Base-by-base conservation (phyloP, 306 rosid genomes). In the Cucumis sativus region DNA sequence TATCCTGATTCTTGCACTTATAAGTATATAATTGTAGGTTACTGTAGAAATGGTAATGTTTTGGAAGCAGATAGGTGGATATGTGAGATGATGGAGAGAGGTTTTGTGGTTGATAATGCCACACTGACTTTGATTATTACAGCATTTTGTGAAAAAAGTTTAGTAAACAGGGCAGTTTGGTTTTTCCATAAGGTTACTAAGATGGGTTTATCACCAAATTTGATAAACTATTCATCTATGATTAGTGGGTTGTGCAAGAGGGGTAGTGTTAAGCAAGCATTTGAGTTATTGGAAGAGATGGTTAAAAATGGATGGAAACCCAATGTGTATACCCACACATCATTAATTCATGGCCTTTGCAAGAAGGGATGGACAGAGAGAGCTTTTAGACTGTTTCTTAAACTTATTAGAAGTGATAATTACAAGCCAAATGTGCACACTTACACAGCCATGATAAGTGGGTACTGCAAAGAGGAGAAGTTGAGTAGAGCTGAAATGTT, bases 311-410 rank as follows among this genome's bases (percentile, higher is more conserved):
- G 97, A 64, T 95, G 96, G 97, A 95, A 89, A 60, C 99, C 99
- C 35, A 92, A 95, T 87, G 96, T 92, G 62, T 88, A 90, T 66
- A 89, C 96, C 3, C 99, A 92, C 77, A 90, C 97, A 0, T 79
- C 84, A 15, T 81, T 92, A 76, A 95, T 92, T 65, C 85, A 89
- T 77, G 97, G 97, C 57, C 89, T 95, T 23, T 95, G 97, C 82
- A 92, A 90, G 92, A 95, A 95, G 83, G 99, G 99, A 20, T 95
- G 99, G 99, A 87, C 97, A 10, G 99, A 95, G 79, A 92, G 81
- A 87, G 99, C 97, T 7, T 95, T 95, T 70, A 87, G 99, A 60
- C 63, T 92, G 78, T 92, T 95, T 84, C 91, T 92, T 76, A 95
- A 95, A 84, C 99, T 95, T 81, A 97, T 95, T 17, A 86, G 97